Conservation (phyloP, 441 rosid genomes). For the Flueggea neowawraea region DNA sequence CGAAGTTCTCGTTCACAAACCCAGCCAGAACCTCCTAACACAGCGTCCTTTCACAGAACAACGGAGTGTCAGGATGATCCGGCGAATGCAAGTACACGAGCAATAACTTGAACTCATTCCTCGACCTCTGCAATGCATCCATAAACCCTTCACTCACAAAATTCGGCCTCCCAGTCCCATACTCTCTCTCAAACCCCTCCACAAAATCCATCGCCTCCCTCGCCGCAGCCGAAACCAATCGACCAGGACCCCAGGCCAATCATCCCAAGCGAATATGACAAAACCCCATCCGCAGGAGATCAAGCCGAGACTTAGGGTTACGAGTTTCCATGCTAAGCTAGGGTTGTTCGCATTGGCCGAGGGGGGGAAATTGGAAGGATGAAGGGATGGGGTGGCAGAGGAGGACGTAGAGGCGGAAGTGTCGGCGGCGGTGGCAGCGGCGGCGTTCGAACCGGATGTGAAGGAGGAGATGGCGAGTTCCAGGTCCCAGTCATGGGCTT, state of each 20-base stretch:
- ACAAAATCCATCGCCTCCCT: conserved; percentile 76
- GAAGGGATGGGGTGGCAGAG: conserved; percentile 4
- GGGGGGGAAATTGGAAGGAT: conserved; percentile 22
- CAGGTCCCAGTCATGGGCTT: conserved; percentile 96
- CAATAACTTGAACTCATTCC: conserved; percentile 64
- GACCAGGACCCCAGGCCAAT: conserved; percentile 57
- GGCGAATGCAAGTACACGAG: conserved; percentile 97
- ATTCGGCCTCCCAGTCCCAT: conserved; percentile 53
- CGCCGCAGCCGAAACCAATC: conserved; percentile 65
- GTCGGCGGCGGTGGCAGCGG: conserved; percentile 6
- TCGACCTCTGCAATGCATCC: conserved; percentile 90
- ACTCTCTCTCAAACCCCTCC: conserved; percentile 77
- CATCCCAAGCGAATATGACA: conserved; percentile 82
- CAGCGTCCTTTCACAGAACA: conserved; percentile 71
- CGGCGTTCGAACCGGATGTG: conserved; percentile 31
- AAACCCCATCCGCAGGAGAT: conserved; percentile 82
- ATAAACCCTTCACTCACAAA: conserved; percentile 84
- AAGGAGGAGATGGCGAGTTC: conserved; percentile 94
- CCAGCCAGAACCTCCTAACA: conserved; percentile 57
- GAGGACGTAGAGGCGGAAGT: conserved; percentile 7
- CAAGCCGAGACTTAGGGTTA: conserved; percentile 77
- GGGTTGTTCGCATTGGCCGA: conserved; percentile 32
- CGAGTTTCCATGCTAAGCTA: conserved; percentile 72
- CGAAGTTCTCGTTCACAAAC: conserved; percentile 90
- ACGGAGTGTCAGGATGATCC: conserved; percentile 84